Conservation (phyloP, 116 monocot genomes). For the Dioscorea cayenensis region DNA sequence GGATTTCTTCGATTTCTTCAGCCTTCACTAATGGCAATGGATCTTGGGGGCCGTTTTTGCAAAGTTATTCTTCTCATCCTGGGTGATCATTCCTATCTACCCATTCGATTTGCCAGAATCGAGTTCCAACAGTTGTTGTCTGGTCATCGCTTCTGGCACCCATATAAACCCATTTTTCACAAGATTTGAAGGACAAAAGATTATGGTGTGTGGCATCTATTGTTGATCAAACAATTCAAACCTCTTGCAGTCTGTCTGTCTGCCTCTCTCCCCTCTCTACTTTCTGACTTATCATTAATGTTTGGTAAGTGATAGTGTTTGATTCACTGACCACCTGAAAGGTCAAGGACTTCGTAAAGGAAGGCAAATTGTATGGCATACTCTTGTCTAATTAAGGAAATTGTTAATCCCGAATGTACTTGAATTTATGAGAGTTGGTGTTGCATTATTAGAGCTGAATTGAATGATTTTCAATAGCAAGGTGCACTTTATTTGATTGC, state of each 20-base stretch:
- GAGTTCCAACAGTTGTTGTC: conserved; percentile 1
- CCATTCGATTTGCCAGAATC: background rate
- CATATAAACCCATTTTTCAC: background rate
- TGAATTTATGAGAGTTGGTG: too few species aligned
- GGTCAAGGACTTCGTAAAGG: too few species aligned
- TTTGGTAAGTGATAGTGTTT: too few species aligned
- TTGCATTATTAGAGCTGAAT: too few species aligned
- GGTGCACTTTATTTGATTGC: too few species aligned
- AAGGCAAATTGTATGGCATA: too few species aligned
- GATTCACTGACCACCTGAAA: too few species aligned
- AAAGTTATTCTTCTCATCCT: conserved; percentile 4
- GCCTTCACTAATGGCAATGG: background rate
- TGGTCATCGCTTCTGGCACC: background rate
- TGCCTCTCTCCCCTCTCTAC: background rate
- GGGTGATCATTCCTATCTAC: background rate
- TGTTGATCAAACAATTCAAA: background rate
- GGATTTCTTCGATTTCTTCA: background rate
- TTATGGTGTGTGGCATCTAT: background rate
- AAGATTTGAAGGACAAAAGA: background rate
- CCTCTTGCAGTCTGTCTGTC: background rate
- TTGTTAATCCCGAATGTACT: too few species aligned
- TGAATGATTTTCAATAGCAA: too few species aligned
- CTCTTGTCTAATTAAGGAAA: too few species aligned
- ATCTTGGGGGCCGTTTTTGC: background rate
- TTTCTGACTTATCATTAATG: background rate